Evolutionary conservation across 2,329 filamentous ascomycete species (phyloP), one percentile per base, ranked within the genome.

Genomic region (Madurella fahalii): DNA sequence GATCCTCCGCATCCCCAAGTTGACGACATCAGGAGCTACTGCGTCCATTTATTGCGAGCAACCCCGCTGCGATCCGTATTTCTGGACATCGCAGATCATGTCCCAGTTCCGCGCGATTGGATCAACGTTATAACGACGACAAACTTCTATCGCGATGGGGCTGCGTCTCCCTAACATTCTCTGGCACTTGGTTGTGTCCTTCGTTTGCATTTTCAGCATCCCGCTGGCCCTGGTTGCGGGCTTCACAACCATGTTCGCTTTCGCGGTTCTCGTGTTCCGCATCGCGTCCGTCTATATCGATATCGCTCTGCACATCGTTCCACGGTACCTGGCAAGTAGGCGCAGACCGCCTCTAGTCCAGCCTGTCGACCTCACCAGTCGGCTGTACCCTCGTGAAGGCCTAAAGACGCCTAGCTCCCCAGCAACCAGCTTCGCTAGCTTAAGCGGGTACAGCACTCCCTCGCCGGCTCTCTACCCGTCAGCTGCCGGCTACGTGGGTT

Each of bases 261-360:
- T 85, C 59, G 74, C 79, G 39, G 74, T 86, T 37, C 77, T 89
- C 47, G 76, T 82, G 64, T 70, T 85, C 58, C 78, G 84, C 20
- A 78, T 85, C 20, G 71, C 79, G 44, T 65, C 86, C 49, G 78
- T 87, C 53, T 87, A 87, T 64, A 69, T 86, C 57, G 83, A 87
- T 63, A 74, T 88, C 49, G 78, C 75, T 42, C 68, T 82, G 17
- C 81, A 80, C 8, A 72, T 86, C 3, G 65, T 86, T 2, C 77
- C 79, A 5, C 79, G 80, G 50, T 79, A 80, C 57, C 68, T 87
- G 30, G 70, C 73, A 51, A 71, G 73, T 56, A 68, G 71, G 15
- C 39, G 45, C 13, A 51, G 32, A 37, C 25, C 44, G 15, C 25
- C 52, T 17, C 25, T 34, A 5, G 9, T 46, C 34, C 30, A 16